Evolutionary conservation across 2,329 filamentous ascomycete genomes (phyloP).

Genomic region (Verticillium longisporum): DNA sequence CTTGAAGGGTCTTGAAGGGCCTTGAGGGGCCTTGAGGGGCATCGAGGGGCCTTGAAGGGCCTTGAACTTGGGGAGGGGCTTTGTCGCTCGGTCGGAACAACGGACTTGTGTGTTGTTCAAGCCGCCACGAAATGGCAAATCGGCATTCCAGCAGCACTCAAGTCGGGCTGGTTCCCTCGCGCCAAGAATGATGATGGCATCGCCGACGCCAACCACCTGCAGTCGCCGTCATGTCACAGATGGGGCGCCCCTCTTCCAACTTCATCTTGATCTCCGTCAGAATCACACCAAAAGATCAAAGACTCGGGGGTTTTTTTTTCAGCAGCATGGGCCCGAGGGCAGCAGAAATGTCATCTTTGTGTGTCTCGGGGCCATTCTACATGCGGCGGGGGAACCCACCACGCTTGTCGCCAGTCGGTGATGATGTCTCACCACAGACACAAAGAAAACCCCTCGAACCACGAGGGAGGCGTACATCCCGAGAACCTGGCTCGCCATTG

Average conservation of each 20-base stretch:
- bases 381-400: neutral
- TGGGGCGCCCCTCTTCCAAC: neutral
- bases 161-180: no score
- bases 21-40: no score
- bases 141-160: no score
- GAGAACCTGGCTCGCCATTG: neutral
- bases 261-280: neutral
- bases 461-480: neutral
- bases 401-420: neutral
- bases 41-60: no score
- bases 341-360: neutral
- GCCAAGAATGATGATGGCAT: neutral
- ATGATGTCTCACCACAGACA: neutral
- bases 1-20: no score
- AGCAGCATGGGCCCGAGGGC: neutral
- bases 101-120: no score
- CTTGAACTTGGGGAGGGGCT: no score
- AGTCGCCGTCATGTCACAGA: neutral
- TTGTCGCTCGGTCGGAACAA: no score
- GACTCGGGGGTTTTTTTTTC: neutral
- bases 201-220: neutral
- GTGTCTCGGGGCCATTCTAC: neutral
- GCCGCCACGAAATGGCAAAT: no score
- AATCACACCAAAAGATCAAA: neutral
- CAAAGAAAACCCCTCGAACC: neutral